Conservation (phyloP, 169 alveolate species). For the Plasmodium gonderi region DNA sequence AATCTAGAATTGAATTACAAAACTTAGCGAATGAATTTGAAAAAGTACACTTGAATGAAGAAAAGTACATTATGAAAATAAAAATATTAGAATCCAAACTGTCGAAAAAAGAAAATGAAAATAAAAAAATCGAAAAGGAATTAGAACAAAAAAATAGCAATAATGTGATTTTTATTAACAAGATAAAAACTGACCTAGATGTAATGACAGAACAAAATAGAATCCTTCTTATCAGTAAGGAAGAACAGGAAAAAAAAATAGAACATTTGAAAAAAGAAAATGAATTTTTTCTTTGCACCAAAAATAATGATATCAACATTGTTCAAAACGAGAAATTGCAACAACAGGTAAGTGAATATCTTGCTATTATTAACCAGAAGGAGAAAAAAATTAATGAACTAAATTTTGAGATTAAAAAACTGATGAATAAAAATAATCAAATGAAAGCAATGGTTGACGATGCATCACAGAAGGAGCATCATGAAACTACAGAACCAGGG, state of each 20-base stretch:
- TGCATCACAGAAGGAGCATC: not conserved
- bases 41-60: slow-evolving; percentile 17
- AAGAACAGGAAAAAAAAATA: slow-evolving; percentile 25
- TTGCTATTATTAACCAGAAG: slow-evolving; percentile 14
- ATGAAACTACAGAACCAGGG: too few species aligned
- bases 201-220: slow-evolving; percentile 35
- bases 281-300: slow-evolving; percentile 24
- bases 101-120: slow-evolving; percentile 1
- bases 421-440: slow-evolving; percentile 3
- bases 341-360: slow-evolving; percentile 14
- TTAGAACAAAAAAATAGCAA: not conserved
- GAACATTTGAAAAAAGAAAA: slow-evolving; percentile 20
- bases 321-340: slow-evolving; percentile 35
- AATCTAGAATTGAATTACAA: slow-evolving; percentile 1
- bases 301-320: slow-evolving; percentile 39
- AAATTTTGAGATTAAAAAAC: slow-evolving; percentile 22
- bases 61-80: slow-evolving; percentile 14
- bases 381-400: slow-evolving; percentile 27
- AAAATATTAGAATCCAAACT: not conserved
- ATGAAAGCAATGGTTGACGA: not conserved
- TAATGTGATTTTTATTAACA: not conserved
- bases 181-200: slow-evolving; percentile 36
- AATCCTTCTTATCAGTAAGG: not conserved
- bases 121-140: not conserved
- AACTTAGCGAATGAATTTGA: not conserved